Evolutionary conservation across 441 rosid species (phyloP).

Genomic region (Hypseocharis bilobata): DNA sequence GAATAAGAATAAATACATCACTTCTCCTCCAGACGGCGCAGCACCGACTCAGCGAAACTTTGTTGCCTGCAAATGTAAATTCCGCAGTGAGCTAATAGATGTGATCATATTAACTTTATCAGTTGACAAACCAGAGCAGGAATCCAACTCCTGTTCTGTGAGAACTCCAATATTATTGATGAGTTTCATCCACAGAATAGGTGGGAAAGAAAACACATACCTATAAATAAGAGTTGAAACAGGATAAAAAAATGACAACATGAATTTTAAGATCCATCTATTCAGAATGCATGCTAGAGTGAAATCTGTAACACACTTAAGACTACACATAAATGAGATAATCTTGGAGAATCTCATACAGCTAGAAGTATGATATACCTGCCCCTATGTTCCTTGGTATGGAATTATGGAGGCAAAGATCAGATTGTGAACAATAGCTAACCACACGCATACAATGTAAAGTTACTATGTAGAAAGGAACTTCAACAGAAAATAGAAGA

Average conservation of each 20-base stretch:
- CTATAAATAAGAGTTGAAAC: not conserved
- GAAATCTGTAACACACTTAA: too few relatives aligned
- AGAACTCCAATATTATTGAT: not conserved
- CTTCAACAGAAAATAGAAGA: not conserved
- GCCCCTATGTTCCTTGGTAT: not conserved
- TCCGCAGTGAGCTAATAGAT: constrained; percentile 9
- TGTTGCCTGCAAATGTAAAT: constrained; percentile 58
- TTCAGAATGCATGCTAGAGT: too few relatives aligned
- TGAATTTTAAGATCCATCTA: not conserved
- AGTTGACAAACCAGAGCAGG: constrained; percentile 3
- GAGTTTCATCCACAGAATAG: not conserved
- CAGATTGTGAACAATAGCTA: not conserved
- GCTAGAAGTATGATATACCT: too few relatives aligned
- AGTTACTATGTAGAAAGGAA: not conserved
- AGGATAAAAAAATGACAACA: too few relatives aligned
- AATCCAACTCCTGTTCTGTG: not conserved
- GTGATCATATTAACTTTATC: not conserved
- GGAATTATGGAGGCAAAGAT: not conserved
- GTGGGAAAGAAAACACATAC: too few relatives aligned
- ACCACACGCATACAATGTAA: not conserved
- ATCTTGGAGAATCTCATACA: not conserved
- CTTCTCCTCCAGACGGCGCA: constrained; percentile 59
- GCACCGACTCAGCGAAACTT: constrained; percentile 71
- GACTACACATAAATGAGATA: not conserved
- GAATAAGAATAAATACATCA: constrained; percentile 29